These are phyloP conservation scores for Chalaropsis thielavioides DNA, from an alignment of 2,329 filamentous ascomycete species.

Conservation along the genomic window DNA sequence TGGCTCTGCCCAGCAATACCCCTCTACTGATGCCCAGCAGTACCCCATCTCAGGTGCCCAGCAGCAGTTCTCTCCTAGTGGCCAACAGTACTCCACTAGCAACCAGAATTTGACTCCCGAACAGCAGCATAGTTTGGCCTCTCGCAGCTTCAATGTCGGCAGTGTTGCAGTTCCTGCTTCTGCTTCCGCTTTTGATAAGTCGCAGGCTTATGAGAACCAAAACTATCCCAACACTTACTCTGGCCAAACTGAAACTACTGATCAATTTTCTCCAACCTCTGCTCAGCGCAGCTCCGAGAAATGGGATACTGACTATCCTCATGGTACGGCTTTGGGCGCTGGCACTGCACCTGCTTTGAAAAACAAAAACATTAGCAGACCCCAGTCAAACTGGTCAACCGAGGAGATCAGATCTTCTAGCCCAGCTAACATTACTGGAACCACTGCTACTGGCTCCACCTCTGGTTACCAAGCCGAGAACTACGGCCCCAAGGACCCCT, in stretches of 20 bases:
- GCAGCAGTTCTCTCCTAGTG: neutral
- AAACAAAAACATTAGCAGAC: conserved; percentile 7
- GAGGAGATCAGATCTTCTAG: conserved; percentile 14
- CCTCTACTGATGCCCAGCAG: neutral
- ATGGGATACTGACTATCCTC: conserved; percentile 5
- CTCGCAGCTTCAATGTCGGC: conserved; percentile 6
- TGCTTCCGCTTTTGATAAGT: neutral
- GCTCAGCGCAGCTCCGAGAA: conserved; percentile 4
- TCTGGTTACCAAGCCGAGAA: neutral
- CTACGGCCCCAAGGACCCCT: neutral
- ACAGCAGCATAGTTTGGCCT: conserved; percentile 2
- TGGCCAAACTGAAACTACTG: neutral
- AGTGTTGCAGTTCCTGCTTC: neutral
- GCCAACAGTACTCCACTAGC: neutral
- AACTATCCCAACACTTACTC: neutral
- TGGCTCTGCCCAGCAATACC: neutral
- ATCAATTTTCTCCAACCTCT: neutral
- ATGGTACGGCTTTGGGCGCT: neutral
- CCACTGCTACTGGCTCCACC: neutral
- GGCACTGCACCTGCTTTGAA: neutral
- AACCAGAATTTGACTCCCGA: neutral
- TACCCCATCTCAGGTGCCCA: no score
- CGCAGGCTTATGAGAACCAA: neutral
- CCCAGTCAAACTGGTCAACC: conserved; percentile 15
- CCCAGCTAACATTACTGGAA: neutral